Evolutionary conservation across 129 eudicot species (phyloP).

Genomic region (Saposhnikovia divaricata): DNA sequence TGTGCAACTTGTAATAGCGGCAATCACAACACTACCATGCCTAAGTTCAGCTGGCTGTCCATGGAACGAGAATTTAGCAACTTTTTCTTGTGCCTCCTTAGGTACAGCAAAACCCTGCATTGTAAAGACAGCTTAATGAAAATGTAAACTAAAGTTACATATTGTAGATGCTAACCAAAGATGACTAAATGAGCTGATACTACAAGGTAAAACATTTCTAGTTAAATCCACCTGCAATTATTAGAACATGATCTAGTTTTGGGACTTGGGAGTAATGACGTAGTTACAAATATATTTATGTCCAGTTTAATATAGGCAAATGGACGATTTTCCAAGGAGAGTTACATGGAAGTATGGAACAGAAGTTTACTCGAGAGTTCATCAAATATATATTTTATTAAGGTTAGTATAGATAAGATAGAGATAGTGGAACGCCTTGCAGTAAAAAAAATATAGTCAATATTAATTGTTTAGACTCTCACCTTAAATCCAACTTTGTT

Average conservation of each 20-base stretch:
- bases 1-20: slow-evolving; percentile 97
- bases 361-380: neutral
- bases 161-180: neutral
- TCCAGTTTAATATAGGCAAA: neutral
- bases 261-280: neutral
- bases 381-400: neutral
- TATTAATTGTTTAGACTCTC: neutral
- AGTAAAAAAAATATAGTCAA: neutral
- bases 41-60: slow-evolving; percentile 88
- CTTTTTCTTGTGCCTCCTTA: slow-evolving; percentile 82
- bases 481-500: slow-evolving; percentile 93
- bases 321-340: neutral
- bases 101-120: slow-evolving; percentile 91
- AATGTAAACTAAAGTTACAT: neutral
- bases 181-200: neutral
- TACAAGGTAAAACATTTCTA: neutral
- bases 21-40: slow-evolving; percentile 98
- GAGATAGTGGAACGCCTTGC: neutral
- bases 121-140: neutral
- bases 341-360: neutral
- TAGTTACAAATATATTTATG: neutral
- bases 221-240: neutral
- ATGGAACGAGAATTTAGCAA: slow-evolving; percentile 66
- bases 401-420: neutral
- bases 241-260: neutral